A percentile compares a stretch with the other conserved stretches of the same genome.
Conservation (phyloP, 805 yeast species). For the Metschnikowia lochheadii region DNA sequence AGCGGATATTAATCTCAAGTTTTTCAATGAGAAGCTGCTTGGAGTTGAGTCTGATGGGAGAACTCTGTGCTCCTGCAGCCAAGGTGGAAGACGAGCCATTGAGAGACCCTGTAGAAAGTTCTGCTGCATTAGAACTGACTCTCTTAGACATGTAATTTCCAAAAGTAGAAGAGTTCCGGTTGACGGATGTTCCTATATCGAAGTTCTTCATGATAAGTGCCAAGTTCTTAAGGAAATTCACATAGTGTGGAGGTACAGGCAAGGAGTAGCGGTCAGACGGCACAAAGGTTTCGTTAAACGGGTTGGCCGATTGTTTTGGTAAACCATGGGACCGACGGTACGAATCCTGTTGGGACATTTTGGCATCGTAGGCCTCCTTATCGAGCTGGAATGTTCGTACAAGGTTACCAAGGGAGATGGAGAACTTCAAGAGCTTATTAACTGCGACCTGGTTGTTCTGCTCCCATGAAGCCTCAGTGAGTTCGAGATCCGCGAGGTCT, state of each 20-base stretch:
- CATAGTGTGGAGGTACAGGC: conserved; percentile 21
- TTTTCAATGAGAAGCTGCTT: conserved; percentile 41
- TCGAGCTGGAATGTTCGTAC: conserved; percentile 34
- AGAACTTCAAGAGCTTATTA: conserved; percentile 36
- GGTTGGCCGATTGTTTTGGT: conserved; percentile 9
- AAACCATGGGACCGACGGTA: not conserved
- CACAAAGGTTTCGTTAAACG: conserved; percentile 12
- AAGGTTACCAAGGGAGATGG: conserved; percentile 41
- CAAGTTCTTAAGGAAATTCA: conserved; percentile 33
- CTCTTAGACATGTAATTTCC: not conserved
- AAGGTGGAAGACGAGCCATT: conserved; percentile 4
- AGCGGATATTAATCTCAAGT: conserved; percentile 38
- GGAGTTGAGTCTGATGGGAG: conserved; percentile 39
- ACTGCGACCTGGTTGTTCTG: conserved; percentile 29
- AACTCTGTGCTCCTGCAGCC: conserved; percentile 15
- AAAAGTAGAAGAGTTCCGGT: not conserved
- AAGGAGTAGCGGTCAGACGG: not conserved
- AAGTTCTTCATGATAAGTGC: conserved; percentile 34
- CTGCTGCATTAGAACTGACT: not conserved
- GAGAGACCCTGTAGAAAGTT: conserved; percentile 4
- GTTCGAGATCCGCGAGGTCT: conserved; percentile 21
- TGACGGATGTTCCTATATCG: conserved; percentile 29
- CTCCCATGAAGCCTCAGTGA: conserved; percentile 16
- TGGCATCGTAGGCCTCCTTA: conserved; percentile 27
- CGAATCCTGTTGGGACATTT: conserved; percentile 16